phyloP scores from a whole-genome alignment of 2,329 filamentous ascomycete genomes.

The Stemphylium lycopersici region DNA sequence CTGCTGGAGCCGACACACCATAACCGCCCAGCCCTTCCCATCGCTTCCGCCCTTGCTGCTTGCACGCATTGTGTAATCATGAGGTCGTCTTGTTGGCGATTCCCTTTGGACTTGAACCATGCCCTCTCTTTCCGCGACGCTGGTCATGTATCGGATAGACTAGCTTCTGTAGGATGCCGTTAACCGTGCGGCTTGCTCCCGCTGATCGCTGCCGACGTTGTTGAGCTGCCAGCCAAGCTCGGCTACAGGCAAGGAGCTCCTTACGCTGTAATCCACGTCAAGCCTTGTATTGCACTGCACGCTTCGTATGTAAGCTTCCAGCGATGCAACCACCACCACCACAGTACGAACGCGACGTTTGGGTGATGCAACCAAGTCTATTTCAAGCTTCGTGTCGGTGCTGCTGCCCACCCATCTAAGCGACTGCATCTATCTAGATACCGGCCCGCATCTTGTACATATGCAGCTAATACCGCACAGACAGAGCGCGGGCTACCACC shows the following conservation, averaged over 20 bases:
- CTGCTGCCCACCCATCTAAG: slow-evolving; percentile 2
- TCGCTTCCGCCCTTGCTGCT: not conserved
- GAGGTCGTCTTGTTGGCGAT: not conserved
- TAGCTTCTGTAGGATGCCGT: not conserved
- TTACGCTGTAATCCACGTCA: not conserved
- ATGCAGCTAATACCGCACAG: slow-evolving; percentile 25
- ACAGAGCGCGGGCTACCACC: slow-evolving; percentile 1
- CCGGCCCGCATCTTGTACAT: slow-evolving; percentile 22
- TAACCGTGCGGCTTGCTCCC: too few species aligned
- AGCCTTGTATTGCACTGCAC: not conserved
- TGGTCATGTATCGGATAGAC: slow-evolving; percentile 5
- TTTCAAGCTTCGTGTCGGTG: not conserved
- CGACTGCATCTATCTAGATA: slow-evolving; percentile 5
- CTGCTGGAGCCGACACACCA: too few species aligned
- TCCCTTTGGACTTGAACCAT: not conserved
- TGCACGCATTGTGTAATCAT: not conserved
- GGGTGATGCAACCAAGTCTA: not conserved
- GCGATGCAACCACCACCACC: not conserved
- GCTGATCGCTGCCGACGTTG: too few species aligned
- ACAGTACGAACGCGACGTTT: not conserved
- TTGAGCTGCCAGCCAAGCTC: too few species aligned
- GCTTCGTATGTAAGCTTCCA: not conserved
- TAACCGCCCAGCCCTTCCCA: not conserved
- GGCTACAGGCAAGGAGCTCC: too few species aligned
- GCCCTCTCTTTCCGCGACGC: slow-evolving; percentile 1